Percentiles rank a stretch among this genome's conserved stretches.
Conservation (phyloP, 257 asterid species). For the Lithospermum erythrorhizon region DNA sequence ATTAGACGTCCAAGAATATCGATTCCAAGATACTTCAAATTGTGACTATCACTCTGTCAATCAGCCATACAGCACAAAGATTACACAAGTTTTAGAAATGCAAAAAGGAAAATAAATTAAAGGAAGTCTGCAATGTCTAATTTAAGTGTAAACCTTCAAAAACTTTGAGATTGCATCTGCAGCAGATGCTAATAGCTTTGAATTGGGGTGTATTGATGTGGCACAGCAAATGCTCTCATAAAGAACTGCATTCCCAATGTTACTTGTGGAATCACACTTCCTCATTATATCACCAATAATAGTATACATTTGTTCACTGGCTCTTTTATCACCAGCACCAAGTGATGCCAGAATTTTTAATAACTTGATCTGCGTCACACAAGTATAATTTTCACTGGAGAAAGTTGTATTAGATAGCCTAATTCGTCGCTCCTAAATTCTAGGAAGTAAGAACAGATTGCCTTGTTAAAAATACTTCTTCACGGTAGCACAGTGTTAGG, state of each 20-base stretch:
- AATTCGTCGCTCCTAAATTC: background rate
- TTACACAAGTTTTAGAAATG: background rate
- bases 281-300: conserved; percentile 76
- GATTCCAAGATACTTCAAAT: conserved; percentile 93
- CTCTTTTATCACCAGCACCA: conserved; percentile 82
- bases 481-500: background rate
- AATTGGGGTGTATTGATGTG: conserved; percentile 75
- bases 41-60: conserved; percentile 95
- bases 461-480: too few species aligned
- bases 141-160: conserved; percentile 64
- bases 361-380: conserved; percentile 61
- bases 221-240: conserved; percentile 90
- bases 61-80: conserved; percentile 9
- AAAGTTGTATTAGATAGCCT: too few species aligned
- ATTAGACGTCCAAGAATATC: conserved; percentile 95
- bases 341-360: conserved; percentile 67
- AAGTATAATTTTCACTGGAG: background rate
- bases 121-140: conserved; percentile 11
- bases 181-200: conserved; percentile 79
- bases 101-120: conserved; percentile 4
- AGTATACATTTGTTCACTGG: conserved; percentile 95
- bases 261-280: conserved; percentile 74
- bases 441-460: background rate
- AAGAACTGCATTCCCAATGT: conserved; percentile 87
- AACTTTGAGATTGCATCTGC: conserved; percentile 84